Conservation (phyloP, 345 rosid species). For the Heritiera fomes region DNA sequence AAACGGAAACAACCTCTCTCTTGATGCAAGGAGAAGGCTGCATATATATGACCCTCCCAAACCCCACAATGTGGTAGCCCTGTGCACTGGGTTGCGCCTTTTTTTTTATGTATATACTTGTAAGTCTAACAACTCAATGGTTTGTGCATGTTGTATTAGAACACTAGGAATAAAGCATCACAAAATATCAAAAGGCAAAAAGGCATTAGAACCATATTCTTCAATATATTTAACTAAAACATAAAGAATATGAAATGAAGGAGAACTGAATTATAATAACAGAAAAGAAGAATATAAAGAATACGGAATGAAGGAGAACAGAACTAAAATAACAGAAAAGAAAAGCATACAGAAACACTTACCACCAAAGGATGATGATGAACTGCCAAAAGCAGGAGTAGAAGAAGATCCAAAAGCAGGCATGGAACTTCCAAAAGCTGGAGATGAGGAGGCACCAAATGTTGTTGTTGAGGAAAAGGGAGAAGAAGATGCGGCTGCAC, state of each 20-base stretch:
- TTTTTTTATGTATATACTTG: background rate
- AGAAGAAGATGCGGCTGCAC: constrained; percentile 62
- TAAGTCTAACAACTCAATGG: background rate
- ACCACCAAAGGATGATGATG: constrained; percentile 81
- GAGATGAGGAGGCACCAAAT: constrained; percentile 78
- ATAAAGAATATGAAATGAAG: background rate
- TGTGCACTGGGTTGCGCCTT: too few species aligned
- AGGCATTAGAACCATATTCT: background rate
- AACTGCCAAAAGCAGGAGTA: constrained; percentile 66
- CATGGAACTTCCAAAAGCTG: constrained; percentile 64
- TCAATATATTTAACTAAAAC: background rate
- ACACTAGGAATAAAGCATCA: background rate
- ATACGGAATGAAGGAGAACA: constrained; percentile 2
- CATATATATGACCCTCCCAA: too few species aligned
- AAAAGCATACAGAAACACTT: constrained; percentile 21
- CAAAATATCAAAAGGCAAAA: constrained; percentile 9
- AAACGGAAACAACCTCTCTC: too few species aligned
- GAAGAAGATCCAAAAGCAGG: constrained; percentile 72
- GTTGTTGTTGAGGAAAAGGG: constrained; percentile 63
- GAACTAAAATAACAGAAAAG: background rate
- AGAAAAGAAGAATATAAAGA: background rate
- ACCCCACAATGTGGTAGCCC: too few species aligned
- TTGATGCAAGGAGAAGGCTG: too few species aligned
- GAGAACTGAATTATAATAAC: background rate
- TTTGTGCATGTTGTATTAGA: background rate